These are phyloP conservation scores for Casaregolazyma suthepensis DNA, from an alignment of 1,139 yeast genomes.

Conservation along the genomic window DNA sequence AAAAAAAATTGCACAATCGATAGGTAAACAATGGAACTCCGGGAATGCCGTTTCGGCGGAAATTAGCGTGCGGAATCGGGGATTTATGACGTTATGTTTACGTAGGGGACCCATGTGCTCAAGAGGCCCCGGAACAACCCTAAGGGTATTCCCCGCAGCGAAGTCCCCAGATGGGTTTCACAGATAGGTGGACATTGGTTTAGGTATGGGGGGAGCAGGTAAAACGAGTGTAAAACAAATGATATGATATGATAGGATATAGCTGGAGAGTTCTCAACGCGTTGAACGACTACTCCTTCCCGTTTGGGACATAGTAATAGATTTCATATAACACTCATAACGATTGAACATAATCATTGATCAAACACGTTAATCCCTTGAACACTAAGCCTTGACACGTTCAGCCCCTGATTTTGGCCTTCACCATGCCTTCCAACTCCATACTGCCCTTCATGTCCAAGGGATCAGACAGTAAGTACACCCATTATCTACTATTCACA, in stretches of 20 bases:
- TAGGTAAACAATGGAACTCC: background rate
- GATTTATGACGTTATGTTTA: background rate
- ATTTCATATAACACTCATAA: no score
- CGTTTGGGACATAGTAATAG: background rate
- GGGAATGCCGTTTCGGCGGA: background rate
- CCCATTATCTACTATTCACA: no score
- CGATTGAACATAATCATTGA: no score
- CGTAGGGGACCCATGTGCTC: background rate
- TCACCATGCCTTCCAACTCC: constrained; percentile 5
- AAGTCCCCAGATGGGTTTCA: no score
- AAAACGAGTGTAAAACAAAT: no score
- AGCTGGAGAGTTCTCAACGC: no score
- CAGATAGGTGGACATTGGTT: no score
- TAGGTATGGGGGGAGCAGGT: no score
- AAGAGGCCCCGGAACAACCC: no score
- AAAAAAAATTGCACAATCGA: background rate
- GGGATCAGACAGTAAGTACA: constrained; percentile 13
- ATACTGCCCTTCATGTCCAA: constrained; percentile 5
- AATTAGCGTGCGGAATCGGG: background rate
- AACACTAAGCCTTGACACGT: background rate
- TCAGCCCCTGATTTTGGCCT: background rate
- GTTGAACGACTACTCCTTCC: no score
- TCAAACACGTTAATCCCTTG: background rate
- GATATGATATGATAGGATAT: no score
- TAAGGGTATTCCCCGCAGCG: background rate